These are phyloP conservation scores for Nicotiana noctiflora DNA, from an alignment of 257 asterid species.

Conservation along the genomic window DNA sequence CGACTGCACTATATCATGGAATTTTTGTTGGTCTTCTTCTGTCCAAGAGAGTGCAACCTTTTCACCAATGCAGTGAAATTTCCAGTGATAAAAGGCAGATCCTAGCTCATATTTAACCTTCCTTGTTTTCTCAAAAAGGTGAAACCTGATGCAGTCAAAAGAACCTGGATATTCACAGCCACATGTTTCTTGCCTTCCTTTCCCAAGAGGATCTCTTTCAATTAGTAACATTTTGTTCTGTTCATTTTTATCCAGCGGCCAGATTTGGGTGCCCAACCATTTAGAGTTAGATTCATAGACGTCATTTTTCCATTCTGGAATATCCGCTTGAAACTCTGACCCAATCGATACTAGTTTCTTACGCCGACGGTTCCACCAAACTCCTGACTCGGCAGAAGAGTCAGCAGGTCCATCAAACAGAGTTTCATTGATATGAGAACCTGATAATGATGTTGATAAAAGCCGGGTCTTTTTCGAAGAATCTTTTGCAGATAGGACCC, in stretches of 20 bases:
- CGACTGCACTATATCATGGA: conserved; percentile 21
- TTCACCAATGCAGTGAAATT: conserved; percentile 28
- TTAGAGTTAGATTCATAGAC: conserved; percentile 37
- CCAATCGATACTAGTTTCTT: conserved; percentile 36
- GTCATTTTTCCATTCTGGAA: conserved; percentile 33
- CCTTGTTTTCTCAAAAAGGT: conserved; percentile 25
- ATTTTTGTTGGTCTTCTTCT: conserved; percentile 26
- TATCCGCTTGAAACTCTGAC: conserved; percentile 35
- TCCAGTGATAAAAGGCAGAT: conserved; percentile 28
- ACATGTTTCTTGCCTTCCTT: conserved; percentile 38
- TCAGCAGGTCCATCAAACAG: conserved; percentile 10
- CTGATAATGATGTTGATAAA: conserved; percentile 26
- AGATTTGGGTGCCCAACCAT: conserved; percentile 32
- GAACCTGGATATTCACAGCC: conserved; percentile 37
- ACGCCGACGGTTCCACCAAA: conserved; percentile 20
- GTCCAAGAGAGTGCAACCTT: conserved; percentile 30
- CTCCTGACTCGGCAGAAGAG: conserved; percentile 29
- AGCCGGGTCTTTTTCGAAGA: conserved; percentile 25
- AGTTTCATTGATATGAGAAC: conserved; percentile 21
- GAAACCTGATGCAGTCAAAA: conserved; percentile 30
- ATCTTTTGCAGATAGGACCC: conserved; percentile 52
- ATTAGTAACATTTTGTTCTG: conserved; percentile 20
- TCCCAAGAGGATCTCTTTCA: conserved; percentile 37
- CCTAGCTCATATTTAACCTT: conserved; percentile 33
- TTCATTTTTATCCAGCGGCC: conserved; percentile 31